phyloP scores from a whole-genome alignment of 805 yeast species.

The Candida boleticola region DNA sequence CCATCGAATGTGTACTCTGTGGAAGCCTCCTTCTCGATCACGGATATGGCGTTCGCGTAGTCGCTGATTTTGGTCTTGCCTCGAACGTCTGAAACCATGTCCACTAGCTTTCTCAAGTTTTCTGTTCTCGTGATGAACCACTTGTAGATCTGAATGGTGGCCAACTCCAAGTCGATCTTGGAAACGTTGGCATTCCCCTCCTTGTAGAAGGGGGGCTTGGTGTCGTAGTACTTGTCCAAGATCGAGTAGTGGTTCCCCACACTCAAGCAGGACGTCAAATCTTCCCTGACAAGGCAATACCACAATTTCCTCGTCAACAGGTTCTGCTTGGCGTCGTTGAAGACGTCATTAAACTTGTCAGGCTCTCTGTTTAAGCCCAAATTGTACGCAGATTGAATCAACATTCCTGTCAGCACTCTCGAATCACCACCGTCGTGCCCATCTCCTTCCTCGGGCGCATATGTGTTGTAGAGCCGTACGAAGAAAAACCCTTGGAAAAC shows the following conservation, averaged over 20 bases:
- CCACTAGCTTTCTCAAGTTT: slow-evolving; percentile 11
- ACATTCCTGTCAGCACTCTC: slow-evolving; percentile 49
- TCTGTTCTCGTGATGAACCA: slow-evolving; percentile 10
- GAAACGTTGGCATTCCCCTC: slow-evolving; percentile 14
- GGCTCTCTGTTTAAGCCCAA: slow-evolving; percentile 67
- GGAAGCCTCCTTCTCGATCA: slow-evolving; percentile 7
- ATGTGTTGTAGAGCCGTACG: slow-evolving; percentile 45
- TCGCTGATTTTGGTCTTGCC: slow-evolving; percentile 5
- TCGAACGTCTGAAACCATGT: slow-evolving; percentile 14
- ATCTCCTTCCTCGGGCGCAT: slow-evolving; percentile 49
- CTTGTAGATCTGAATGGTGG: slow-evolving; percentile 8
- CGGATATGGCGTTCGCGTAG: slow-evolving; percentile 8
- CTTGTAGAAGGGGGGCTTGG: slow-evolving; percentile 14
- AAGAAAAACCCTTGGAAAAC: slow-evolving; percentile 51
- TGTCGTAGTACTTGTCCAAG: slow-evolving; percentile 9
- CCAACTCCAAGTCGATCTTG: slow-evolving; percentile 13
- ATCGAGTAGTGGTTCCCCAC: slow-evolving; percentile 17
- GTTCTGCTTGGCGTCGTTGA: slow-evolving; percentile 15
- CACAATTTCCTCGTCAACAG: slow-evolving; percentile 25
- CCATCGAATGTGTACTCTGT: slow-evolving; percentile 1
- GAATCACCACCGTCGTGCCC: slow-evolving; percentile 54
- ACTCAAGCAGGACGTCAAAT: slow-evolving; percentile 13
- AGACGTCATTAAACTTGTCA: slow-evolving; percentile 35
- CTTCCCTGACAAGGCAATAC: slow-evolving; percentile 14
- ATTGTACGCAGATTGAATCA: slow-evolving; percentile 59